These are phyloP conservation scores for Microbotryum silenes-acaulis DNA, from an alignment of 1,284 basidiomycete species.

Conservation along the genomic window DNA sequence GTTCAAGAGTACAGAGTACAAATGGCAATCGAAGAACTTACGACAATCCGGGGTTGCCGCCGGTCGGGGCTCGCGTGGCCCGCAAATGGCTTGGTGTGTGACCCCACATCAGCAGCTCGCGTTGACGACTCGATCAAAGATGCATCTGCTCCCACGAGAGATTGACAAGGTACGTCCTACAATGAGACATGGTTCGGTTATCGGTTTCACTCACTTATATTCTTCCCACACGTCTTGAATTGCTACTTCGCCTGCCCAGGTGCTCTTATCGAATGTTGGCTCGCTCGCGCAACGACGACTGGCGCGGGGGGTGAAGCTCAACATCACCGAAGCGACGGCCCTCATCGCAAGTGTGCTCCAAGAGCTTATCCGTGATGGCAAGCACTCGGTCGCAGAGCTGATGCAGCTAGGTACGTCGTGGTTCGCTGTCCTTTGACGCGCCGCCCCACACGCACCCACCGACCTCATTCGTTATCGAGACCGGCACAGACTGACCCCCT, in stretches of 20 bases:
- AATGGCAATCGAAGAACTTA: no score
- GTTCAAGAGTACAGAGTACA: no score
- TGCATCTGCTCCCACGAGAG: conserved; percentile 35
- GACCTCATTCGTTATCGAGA: background rate
- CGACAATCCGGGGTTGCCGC: no score
- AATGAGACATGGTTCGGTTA: conserved; percentile 30
- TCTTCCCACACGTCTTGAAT: background rate
- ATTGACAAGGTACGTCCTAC: conserved; percentile 40
- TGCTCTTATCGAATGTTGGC: conserved; percentile 55
- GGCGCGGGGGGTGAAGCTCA: conserved; percentile 78
- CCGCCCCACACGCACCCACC: no score
- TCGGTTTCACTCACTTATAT: no score
- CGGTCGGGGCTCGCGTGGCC: no score
- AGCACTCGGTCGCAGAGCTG: conserved; percentile 74
- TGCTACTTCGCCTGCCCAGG: conserved; percentile 25
- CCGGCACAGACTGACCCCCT: no score
- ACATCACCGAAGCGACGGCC: conserved; percentile 78
- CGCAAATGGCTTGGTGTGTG: no score
- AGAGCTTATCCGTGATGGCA: conserved; percentile 89
- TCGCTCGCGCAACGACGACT: conserved; percentile 87
- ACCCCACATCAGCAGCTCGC: no score
- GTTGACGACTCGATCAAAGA: conserved; percentile 1
- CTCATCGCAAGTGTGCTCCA: conserved; percentile 87
- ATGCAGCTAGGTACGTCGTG: conserved; percentile 61
- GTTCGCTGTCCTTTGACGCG: background rate